Evolutionary conservation across 805 yeast species (phyloP).

Genomic region (Torulaspora delbrueckii): DNA sequence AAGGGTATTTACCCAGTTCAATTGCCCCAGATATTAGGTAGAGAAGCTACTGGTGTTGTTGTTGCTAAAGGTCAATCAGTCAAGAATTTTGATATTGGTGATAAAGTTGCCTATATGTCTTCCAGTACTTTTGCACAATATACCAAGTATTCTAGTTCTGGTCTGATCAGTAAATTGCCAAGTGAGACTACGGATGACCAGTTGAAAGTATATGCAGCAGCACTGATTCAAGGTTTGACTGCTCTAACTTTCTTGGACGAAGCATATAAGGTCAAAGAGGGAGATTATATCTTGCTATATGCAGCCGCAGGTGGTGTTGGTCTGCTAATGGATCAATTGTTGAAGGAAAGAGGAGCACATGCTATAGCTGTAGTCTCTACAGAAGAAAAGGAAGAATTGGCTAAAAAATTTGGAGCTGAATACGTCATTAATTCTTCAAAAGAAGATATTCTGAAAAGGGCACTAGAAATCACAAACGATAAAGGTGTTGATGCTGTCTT

Average conservation of each 20-base stretch:
- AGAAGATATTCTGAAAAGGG: conserved; percentile 53
- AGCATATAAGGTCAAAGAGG: conserved; percentile 60
- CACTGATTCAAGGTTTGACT: conserved; percentile 70
- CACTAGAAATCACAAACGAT: conserved; percentile 56
- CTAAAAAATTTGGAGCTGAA: conserved; percentile 73
- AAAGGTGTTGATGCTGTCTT: conserved; percentile 64
- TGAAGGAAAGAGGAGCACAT: conserved; percentile 61
- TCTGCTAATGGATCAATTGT: conserved; percentile 59
- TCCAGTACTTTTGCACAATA: conserved; percentile 67
- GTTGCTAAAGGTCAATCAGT: conserved; percentile 61
- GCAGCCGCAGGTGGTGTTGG: conserved; percentile 99
- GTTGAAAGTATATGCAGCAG: conserved; percentile 54
- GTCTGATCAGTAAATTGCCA: conserved; percentile 46
- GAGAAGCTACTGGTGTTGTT: conserved; percentile 69
- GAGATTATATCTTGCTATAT: conserved; percentile 70
- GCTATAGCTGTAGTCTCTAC: conserved; percentile 84
- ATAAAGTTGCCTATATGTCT: conserved; percentile 57
- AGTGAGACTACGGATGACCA: conserved; percentile 43
- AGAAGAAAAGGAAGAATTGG: conserved; percentile 62
- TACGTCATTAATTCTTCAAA: conserved; percentile 51
- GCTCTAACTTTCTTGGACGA: conserved; percentile 67
- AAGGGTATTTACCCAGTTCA: conserved; percentile 64
- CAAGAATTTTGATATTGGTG: conserved; percentile 56
- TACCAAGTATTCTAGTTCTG: conserved; percentile 43
- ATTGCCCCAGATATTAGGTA: conserved; percentile 63